Conservation (phyloP, 768 basidiomycete species). For the Hortiboletus flavorubellus region DNA sequence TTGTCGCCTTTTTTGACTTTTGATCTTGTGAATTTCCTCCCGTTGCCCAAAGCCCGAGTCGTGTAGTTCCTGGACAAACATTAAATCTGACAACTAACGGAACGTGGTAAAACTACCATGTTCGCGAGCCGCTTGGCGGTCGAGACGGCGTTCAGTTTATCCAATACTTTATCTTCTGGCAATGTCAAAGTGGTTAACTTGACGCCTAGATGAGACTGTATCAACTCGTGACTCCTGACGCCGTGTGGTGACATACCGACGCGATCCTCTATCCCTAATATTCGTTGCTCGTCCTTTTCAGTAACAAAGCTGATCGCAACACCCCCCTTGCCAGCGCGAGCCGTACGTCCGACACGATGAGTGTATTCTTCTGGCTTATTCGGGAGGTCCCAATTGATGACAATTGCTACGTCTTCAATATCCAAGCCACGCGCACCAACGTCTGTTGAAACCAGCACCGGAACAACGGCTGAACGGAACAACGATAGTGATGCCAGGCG, state of each 20-base stretch:
- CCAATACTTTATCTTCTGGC: slow-evolving; percentile 78
- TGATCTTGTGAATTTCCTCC: slow-evolving; percentile 77
- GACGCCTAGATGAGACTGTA: slow-evolving; percentile 46
- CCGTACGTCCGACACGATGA: slow-evolving; percentile 92
- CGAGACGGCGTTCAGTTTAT: slow-evolving; percentile 83
- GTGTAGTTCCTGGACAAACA: slow-evolving; percentile 63
- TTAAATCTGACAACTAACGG: slow-evolving; percentile 2
- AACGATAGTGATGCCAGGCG: slow-evolving; percentile 78
- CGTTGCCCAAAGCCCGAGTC: slow-evolving; percentile 87
- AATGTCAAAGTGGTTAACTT: slow-evolving; percentile 71
- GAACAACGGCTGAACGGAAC: slow-evolving; percentile 83
- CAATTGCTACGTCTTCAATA: slow-evolving; percentile 93
- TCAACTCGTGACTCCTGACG: neutral
- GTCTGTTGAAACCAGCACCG: slow-evolving; percentile 91
- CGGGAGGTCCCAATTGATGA: slow-evolving; percentile 97
- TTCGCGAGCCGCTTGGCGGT: slow-evolving; percentile 90
- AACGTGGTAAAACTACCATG: slow-evolving; percentile 56
- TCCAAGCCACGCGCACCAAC: slow-evolving; percentile 95
- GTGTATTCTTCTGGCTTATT: slow-evolving; percentile 90
- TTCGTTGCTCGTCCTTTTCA: slow-evolving; percentile 83
- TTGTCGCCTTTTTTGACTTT: slow-evolving; percentile 33
- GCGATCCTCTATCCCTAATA: slow-evolving; percentile 78
- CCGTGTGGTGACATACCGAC: slow-evolving; percentile 58
- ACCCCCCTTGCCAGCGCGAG: slow-evolving; percentile 86
- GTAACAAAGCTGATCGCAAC: slow-evolving; percentile 93